Evolutionary conservation across 768 basidiomycete species (phyloP), one percentile per base, ranked within the genome.

Genomic region (Paxillus rubicundulus): DNA sequence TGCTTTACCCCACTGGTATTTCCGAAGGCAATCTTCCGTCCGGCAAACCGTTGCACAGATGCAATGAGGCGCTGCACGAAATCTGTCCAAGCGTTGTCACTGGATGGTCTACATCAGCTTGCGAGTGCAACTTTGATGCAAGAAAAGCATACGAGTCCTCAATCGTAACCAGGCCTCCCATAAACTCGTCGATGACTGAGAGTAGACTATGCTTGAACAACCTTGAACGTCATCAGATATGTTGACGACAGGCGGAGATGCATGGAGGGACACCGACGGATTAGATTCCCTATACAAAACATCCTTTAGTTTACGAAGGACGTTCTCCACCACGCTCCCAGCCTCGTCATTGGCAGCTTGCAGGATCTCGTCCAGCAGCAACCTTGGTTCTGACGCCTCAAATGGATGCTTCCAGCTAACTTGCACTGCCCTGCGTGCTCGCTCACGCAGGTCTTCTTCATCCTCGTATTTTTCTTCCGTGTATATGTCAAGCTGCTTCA

Each of bases 381-480:
- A 63, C 47, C 80, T 82, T 0, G 81, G 78, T 28, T 85, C 85
- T 2, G 79, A 79, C 4, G 62, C 59, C 3, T 51, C 62, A 10
- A 53, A 49, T 4, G 62, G 44, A 32, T 55, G 67, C 17, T 55
- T 60, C 17, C 53, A 49, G 45, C 56, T 62, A 45, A 59, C 60
- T 44, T 65, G 57, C 38, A 76, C 66, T 33, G 69, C 63, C 49
- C 59, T 70, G n/a, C 67, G 76, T 34, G 81, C 74, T 33, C 82
- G 79, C 56, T 93, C 85, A 36, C 84, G 82, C 69, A 90, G 78
- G 45, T 94, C 89, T 62, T 89, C 85, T 65, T 91, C 88, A 64
- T 97, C 93, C 61, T 95, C 92, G 41, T 86, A 89, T 59, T 91
- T 89, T 66, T 95, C 92, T 56, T 96, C 92, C 0, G 82, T 79